Evolutionary conservation across 495 filamentous ascomycete genomes (phyloP), one percentile per base, ranked within the genome.

Genomic region (Daldinia bambusicola): DNA sequence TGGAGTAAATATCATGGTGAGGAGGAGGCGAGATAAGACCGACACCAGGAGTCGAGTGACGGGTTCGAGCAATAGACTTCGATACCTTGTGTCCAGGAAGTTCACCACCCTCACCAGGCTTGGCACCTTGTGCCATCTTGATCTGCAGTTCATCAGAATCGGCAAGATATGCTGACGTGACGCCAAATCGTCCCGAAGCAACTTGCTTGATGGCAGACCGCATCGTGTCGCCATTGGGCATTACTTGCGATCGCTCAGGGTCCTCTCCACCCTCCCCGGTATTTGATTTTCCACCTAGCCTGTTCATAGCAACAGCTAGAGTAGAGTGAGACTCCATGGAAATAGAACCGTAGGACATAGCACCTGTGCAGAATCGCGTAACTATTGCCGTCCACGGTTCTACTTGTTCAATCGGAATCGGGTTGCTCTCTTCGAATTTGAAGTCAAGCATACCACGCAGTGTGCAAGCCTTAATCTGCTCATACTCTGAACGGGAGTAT

Each of bases 241-340:
- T 84, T 18, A 88, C 83, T 74, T 93, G 85, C 67, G 94, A 97
- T 68, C 95, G 89, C 83, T 98, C 94, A 4, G 95, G 89, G 70
- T 99, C 95, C 80, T 99, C 95, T 76, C 95, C 95, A 86, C 95
- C 95, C 84, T 99, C 95, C 75, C 95, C 95, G 38, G 95, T 99
- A 84, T 99, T 99, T 22, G 95, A 99, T 81, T 98, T 99, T 77
- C 95, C 95, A 32, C 95, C 95, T 16, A 99, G 86, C 57, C 95
- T 86, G 80, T 99, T 99, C 96, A 99, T 98, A 50, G 95, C 95
- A 60, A 99, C 90, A 70, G 95, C 95, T 32, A 99, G 83, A 4
- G 95, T 98, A 20, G 95, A 99, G 84, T 99, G 95, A 52, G 95
- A 94, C 78, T 99, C 96, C 94, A 98, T 97, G 34, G 96, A 98